Evolutionary conservation across 306 rosid genomes (phyloP), one percentile per base, ranked within the genome.

Genomic region (Vigna angularis): DNA sequence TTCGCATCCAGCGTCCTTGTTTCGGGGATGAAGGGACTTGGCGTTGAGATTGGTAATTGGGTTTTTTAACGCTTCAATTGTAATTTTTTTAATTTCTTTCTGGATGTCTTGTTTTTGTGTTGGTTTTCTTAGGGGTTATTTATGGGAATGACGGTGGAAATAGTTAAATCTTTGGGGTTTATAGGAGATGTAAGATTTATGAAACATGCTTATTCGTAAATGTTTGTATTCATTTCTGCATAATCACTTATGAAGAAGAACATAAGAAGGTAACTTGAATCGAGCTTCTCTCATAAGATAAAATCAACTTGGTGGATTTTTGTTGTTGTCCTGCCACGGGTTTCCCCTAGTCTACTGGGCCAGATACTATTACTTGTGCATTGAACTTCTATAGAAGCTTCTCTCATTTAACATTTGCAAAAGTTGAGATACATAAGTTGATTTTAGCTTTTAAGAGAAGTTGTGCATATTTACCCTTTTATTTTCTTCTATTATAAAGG

Each of bases 11-110:
- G 84, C 61, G 90, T 91, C 11, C 99, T 95, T 34, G 81, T 95
- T 77, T 95, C 98, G 0, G 99, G 98, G 88, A 73, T 95, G 87
- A 93, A 80, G 79, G 98, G 98, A 22, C 96, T 95, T 59, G 98
- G 98, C 51, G 96, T 91, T 14, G 98, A 95, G 89, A 95, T 95
- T 77, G 98, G 98, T 95, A 88, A 77, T 79, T 63, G 9, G 47
- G 11, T 18, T 40, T 49, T 72, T 4, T 6, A 34, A 9, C 49
- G 9, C 12, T 13, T 18, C 9, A 55, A 45, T 49, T 79, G 66
- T 50, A 11, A 18, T 1, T 81, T 45, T 48, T 82, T 70, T 58
- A 4, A 53, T 36, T 7, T 52, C 34, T 53, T 10, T 34, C 49
- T 7, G 72, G 36, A 36, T 75, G 70, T 2, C n/a, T 69, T 0